Percentiles rank a stretch among this genome's conserved stretches.
Evolutionary conservation across 2,329 filamentous ascomycete species (phyloP).

Genomic region (Talaromyces sp.): DNA sequence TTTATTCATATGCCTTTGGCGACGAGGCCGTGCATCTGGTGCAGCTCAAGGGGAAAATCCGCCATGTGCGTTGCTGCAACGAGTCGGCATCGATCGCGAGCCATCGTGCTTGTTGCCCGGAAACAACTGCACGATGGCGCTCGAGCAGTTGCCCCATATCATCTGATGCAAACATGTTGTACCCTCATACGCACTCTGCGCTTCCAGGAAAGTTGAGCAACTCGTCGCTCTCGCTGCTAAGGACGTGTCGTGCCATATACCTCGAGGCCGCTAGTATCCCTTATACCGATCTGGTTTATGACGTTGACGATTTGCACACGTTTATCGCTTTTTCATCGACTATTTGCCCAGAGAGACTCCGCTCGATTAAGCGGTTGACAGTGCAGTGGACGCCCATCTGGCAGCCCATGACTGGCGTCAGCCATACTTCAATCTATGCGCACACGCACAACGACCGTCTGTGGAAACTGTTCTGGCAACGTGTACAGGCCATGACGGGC

Average conservation of each 20-base stretch:
- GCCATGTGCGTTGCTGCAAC: slow-evolving; percentile 25
- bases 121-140: slow-evolving; percentile 29
- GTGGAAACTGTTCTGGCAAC: slow-evolving; percentile 28
- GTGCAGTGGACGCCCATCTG: slow-evolving; percentile 33
- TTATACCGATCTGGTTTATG: slow-evolving; percentile 27
- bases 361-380: slow-evolving; percentile 20
- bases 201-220: slow-evolving; percentile 23
- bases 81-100: slow-evolving; percentile 20
- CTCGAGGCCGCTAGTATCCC: slow-evolving; percentile 26
- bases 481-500: slow-evolving; percentile 17
- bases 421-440: slow-evolving; percentile 27
- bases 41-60: slow-evolving; percentile 30
- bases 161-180: slow-evolving; percentile 21
- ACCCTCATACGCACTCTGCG: slow-evolving; percentile 28
- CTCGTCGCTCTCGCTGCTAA: slow-evolving; percentile 22
- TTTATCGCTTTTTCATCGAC: slow-evolving; percentile 28
- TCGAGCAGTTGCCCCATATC: slow-evolving; percentile 16
- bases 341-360: slow-evolving; percentile 18
- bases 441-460: slow-evolving; percentile 34
- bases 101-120: slow-evolving; percentile 31
- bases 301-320: slow-evolving; percentile 33
- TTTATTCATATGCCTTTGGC: slow-evolving; percentile 34
- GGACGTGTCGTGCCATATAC: slow-evolving; percentile 31
- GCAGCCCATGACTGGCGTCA: slow-evolving; percentile 28
- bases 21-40: slow-evolving; percentile 32